phyloP scores from a whole-genome alignment of 1,284 basidiomycete genomes.

The Sporisorium graminicola region DNA sequence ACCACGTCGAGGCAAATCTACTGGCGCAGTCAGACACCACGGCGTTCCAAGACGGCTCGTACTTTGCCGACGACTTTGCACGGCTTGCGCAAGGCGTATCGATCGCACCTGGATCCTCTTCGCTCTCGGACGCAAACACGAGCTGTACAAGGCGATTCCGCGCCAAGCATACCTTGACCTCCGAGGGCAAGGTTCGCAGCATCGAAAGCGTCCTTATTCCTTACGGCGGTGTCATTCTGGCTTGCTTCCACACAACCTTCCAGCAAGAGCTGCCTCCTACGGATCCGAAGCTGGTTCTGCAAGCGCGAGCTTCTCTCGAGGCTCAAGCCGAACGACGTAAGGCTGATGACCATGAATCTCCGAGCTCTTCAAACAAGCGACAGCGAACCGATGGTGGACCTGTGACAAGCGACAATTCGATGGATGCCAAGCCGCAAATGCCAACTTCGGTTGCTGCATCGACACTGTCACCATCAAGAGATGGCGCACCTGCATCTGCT shows the following conservation, averaged over 20 bases:
- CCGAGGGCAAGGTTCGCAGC: conserved; percentile 75
- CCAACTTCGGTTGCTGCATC: background rate
- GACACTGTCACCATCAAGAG: background rate
- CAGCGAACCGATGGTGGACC: conserved; percentile 13
- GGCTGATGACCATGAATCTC: conserved; percentile 25
- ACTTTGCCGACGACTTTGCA: conserved; percentile 84
- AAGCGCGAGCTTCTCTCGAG: conserved; percentile 20
- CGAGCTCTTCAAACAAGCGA: conserved; percentile 35
- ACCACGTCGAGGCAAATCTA: conserved; percentile 12
- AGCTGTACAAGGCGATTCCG: conserved; percentile 93
- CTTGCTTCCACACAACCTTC: conserved; percentile 71
- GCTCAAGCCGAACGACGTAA: conserved; percentile 32
- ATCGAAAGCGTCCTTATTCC: conserved; percentile 93
- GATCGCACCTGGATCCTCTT: conserved; percentile 60
- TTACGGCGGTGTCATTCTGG: conserved; percentile 78
- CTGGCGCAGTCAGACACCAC: conserved; percentile 29
- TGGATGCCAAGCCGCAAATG: background rate
- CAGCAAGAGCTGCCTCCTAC: conserved; percentile 49
- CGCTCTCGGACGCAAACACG: conserved; percentile 80
- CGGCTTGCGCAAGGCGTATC: conserved; percentile 82
- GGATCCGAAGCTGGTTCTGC: conserved; percentile 35
- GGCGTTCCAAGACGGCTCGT: conserved; percentile 73
- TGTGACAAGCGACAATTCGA: no score
- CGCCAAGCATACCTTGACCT: conserved; percentile 78
- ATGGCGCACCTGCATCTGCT: background rate